A percentile compares a stretch with the other conserved stretches of the same genome.
phyloP scores from a whole-genome alignment of 2,329 filamentous ascomycete genomes.

The Lachnellula hyalina region DNA sequence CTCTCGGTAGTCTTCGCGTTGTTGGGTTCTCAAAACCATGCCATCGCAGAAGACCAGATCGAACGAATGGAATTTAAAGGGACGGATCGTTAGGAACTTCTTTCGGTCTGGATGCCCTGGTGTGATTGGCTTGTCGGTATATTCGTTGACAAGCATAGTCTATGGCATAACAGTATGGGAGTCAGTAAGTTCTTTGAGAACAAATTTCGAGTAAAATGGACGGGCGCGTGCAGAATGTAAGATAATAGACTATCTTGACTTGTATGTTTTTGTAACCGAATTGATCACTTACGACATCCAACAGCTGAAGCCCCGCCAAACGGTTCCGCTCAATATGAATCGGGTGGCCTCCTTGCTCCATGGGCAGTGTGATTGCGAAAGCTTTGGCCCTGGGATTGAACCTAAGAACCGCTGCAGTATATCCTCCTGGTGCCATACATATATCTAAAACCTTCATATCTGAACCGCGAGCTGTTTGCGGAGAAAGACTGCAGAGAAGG shows the following conservation, averaged over 20 bases:
- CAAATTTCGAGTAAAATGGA: too few species aligned
- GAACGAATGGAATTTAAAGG: slow-evolving; percentile 21
- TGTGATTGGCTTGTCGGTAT: slow-evolving; percentile 11
- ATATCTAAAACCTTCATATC: slow-evolving; percentile 24
- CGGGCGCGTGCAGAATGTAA: too few species aligned
- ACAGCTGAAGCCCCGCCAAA: slow-evolving; percentile 3
- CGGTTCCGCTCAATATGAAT: slow-evolving; percentile 9
- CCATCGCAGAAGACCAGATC: slow-evolving; percentile 28
- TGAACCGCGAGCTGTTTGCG: background rate
- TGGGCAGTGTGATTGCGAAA: slow-evolving; percentile 17
- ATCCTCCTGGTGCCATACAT: slow-evolving; percentile 21
- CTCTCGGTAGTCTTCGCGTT: slow-evolving; percentile 17
- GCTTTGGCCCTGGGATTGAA: slow-evolving; percentile 1
- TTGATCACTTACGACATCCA: slow-evolving; percentile 9
- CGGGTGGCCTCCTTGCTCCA: slow-evolving; percentile 18
- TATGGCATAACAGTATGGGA: too few species aligned
- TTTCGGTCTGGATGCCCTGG: slow-evolving; percentile 10
- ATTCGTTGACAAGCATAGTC: slow-evolving; percentile 19
- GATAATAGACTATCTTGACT: too few species aligned
- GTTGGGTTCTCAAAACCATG: slow-evolving; percentile 22
- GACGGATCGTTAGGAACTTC: slow-evolving; percentile 12
- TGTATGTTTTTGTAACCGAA: too few species aligned
- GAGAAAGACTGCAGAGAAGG: background rate
- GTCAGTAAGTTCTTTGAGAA: too few species aligned
- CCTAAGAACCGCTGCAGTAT: slow-evolving; percentile 7